Percentiles rank a stretch among this genome's conserved stretches.
phyloP scores from a whole-genome alignment of 2,329 filamentous ascomycete species.

The Fusarium euwallaceae region DNA sequence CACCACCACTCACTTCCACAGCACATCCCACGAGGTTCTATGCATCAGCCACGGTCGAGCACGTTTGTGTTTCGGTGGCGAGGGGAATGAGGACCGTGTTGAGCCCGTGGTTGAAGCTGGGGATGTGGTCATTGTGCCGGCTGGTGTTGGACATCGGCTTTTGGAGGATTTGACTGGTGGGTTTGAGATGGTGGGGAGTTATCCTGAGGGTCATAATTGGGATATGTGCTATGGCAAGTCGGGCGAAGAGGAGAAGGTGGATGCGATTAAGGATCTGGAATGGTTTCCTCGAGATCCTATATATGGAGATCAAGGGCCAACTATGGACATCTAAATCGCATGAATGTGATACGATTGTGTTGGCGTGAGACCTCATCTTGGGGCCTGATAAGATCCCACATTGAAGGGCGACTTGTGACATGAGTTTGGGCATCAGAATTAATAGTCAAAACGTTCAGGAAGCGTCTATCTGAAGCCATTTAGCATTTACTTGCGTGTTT shows the following conservation, averaged over 20 bases:
- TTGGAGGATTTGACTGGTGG: slow-evolving; percentile 65
- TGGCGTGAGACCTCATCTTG: not conserved
- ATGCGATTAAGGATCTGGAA: slow-evolving; percentile 11
- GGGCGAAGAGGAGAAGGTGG: slow-evolving; percentile 52
- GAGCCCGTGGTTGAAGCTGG: slow-evolving; percentile 69
- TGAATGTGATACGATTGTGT: not conserved
- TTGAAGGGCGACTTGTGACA: not conserved
- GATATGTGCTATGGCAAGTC: slow-evolving; percentile 79
- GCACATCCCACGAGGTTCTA: slow-evolving; percentile 75
- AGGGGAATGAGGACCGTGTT: slow-evolving; percentile 68
- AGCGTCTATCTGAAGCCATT: too few relatives aligned
- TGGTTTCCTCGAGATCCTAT: slow-evolving; percentile 39
- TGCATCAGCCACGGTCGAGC: slow-evolving; percentile 70
- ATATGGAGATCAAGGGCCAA: slow-evolving; percentile 32
- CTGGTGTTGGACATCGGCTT: slow-evolving; percentile 74
- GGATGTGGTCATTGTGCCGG: slow-evolving; percentile 75
- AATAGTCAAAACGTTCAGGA: not conserved
- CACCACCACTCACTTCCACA: slow-evolving; percentile 74
- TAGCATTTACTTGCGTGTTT: too few relatives aligned
- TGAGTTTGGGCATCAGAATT: not conserved
- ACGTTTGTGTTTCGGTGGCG: slow-evolving; percentile 75
- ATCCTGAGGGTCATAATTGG: slow-evolving; percentile 71
- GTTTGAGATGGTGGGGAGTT: slow-evolving; percentile 77
- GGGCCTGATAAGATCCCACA: not conserved
- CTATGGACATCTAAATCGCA: not conserved